A percentile compares a stretch with the other conserved stretches of the same genome.
These are phyloP conservation scores for Penicillium sp. DNA, from an alignment of 2,329 filamentous ascomycete genomes.

Conservation along the genomic window DNA sequence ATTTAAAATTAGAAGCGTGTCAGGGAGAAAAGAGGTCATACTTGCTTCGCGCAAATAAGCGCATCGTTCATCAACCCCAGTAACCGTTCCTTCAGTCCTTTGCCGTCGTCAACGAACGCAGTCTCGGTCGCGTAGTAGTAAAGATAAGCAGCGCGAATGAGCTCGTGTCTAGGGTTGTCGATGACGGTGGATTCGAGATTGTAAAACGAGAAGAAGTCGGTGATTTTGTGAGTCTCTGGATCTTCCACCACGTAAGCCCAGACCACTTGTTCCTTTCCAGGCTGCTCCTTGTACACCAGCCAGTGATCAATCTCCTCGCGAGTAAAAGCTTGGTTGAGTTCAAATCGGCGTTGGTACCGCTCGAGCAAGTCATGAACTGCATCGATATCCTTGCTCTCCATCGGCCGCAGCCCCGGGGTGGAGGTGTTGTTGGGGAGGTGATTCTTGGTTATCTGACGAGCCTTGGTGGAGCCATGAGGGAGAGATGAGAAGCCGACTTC, in stretches of 20 bases:
- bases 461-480: constrained; percentile 76
- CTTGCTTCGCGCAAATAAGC: constrained; percentile 79
- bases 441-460: constrained; percentile 82
- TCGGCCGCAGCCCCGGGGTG: constrained; percentile 72
- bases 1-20: no score
- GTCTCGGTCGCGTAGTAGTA: constrained; percentile 93
- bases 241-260: constrained; percentile 91
- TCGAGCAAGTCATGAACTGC: constrained; percentile 71
- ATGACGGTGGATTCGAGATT: constrained; percentile 91
- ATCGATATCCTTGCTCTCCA: constrained; percentile 75
- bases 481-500: constrained; percentile 92
- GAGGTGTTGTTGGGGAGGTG: constrained; percentile 71
- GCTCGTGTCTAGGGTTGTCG: constrained; percentile 70
- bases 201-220: constrained; percentile 97
- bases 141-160: constrained; percentile 85
- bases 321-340: constrained; percentile 78
- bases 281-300: constrained; percentile 68
- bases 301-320: constrained; percentile 83
- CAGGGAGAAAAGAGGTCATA: constrained; percentile 26
- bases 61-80: constrained; percentile 80
- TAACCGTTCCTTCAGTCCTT: constrained; percentile 71
- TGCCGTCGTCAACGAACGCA: constrained; percentile 58
- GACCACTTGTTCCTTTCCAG: constrained; percentile 73
- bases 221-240: constrained; percentile 70
- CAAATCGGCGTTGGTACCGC: constrained; percentile 74